phyloP scores from a whole-genome alignment of 441 rosid genomes.

The Cnidoscolus chayamansa region DNA sequence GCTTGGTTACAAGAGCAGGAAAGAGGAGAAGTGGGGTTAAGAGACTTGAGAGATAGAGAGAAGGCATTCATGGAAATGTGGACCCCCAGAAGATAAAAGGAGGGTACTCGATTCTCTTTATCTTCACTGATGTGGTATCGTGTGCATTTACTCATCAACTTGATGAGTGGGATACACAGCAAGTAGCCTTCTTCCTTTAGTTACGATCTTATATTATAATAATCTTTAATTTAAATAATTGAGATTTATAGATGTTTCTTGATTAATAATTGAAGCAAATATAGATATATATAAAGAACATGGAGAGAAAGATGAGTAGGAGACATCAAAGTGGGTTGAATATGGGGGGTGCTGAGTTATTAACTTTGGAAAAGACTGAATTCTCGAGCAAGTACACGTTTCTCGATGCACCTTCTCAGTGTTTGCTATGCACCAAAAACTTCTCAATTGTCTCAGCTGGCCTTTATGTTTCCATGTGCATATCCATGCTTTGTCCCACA shows the following conservation, averaged over 20 bases:
- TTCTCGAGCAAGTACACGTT: conserved; percentile 3
- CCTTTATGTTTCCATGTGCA: conserved; percentile 30
- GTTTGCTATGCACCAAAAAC: neutral
- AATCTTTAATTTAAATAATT: too few relatives aligned
- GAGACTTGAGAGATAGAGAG: neutral
- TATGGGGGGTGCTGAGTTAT: too few relatives aligned
- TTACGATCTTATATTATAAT: too few relatives aligned
- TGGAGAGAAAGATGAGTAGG: conserved; percentile 10
- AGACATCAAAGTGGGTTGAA: conserved; percentile 14
- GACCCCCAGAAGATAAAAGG: conserved; percentile 14
- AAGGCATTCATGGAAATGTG: conserved; percentile 23
- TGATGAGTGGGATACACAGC: too few relatives aligned
- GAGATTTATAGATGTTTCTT: neutral
- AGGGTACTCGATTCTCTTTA: conserved; percentile 24
- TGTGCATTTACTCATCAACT: conserved; percentile 2
- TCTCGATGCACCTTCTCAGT: conserved; percentile 17
- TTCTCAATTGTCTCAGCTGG: neutral
- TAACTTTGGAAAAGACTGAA: too few relatives aligned
- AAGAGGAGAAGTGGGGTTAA: neutral
- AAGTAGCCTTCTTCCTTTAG: too few relatives aligned
- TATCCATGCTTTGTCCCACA: conserved; percentile 23
- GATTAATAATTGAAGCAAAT: neutral
- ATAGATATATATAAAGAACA: neutral
- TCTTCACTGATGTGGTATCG: neutral
- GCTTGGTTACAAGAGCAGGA: neutral